Percentiles rank a stretch among this genome's conserved stretches.
phyloP scores from a whole-genome alignment of 352 stramenopile species.

The Phytophthora ohioensis region DNA sequence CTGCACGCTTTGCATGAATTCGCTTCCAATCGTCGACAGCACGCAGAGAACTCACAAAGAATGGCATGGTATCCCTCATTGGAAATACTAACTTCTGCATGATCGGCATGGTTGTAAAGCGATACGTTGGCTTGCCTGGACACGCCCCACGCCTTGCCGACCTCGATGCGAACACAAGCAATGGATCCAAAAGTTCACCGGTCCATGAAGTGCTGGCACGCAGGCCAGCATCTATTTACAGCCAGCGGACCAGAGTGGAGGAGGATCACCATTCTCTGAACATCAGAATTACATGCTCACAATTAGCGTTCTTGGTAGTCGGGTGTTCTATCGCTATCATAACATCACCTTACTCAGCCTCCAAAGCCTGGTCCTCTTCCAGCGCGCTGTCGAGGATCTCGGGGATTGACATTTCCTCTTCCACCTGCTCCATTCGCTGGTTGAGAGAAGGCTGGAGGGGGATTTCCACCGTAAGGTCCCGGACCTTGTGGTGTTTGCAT shows the following conservation, averaged over 20 bases:
- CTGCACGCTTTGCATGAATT: conserved; percentile 60
- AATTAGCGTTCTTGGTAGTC: conserved; percentile 26
- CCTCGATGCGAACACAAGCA: conserved; percentile 7
- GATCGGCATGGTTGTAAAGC: conserved; percentile 21
- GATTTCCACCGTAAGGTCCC: conserved; percentile 21
- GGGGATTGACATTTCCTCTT: conserved; percentile 39
- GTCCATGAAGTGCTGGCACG: conserved; percentile 9
- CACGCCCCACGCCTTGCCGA: background rate
- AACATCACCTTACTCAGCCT: conserved; percentile 21
- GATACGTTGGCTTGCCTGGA: background rate
- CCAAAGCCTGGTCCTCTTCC: conserved; percentile 33
- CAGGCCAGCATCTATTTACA: conserved; percentile 39
- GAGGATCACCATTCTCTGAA: conserved; percentile 19
- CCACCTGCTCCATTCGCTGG: conserved; percentile 24
- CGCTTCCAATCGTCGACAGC: conserved; percentile 80
- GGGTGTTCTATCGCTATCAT: conserved; percentile 19
- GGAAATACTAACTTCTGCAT: conserved; percentile 67
- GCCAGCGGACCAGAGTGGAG: conserved; percentile 11
- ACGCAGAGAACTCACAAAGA: conserved; percentile 79
- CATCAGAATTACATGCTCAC: conserved; percentile 22
- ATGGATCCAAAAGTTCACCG: conserved; percentile 15
- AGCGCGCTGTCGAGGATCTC: conserved; percentile 49
- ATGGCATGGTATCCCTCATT: conserved; percentile 82
- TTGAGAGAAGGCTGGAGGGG: conserved; percentile 23
- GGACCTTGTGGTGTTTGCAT: conserved; percentile 17